A percentile compares a stretch with the other conserved stretches of the same genome.
Conservation (phyloP, 163 green algal genomes). For the Coccomyxa subellipsoidea region DNA sequence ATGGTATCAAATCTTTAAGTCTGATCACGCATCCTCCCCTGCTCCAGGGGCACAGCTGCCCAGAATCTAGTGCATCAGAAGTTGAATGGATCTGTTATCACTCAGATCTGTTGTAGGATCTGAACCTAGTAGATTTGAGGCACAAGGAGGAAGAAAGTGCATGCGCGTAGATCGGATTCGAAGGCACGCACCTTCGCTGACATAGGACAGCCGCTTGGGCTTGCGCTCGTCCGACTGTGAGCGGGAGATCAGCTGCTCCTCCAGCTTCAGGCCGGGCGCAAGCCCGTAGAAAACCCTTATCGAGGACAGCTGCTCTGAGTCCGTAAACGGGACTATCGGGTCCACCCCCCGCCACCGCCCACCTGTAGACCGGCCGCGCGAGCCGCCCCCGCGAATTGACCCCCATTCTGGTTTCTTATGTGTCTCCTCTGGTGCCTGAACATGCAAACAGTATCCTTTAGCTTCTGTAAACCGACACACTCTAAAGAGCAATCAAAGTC, state of each 20-base stretch:
- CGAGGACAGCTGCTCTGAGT: constrained; percentile 43
- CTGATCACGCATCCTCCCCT: too few relatives aligned
- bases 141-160: too few relatives aligned
- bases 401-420: neutral
- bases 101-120: too few relatives aligned
- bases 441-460: too few relatives aligned
- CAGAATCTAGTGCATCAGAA: too few relatives aligned
- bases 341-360: constrained; percentile 57
- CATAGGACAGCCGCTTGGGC: constrained; percentile 77
- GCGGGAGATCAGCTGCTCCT: constrained; percentile 21
- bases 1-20: too few relatives aligned
- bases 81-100: too few relatives aligned
- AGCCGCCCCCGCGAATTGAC: neutral
- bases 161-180: neutral
- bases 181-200: constrained; percentile 32
- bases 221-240: constrained; percentile 28
- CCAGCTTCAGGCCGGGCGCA: constrained; percentile 42
- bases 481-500: too few relatives aligned
- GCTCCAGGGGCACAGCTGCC: too few relatives aligned
- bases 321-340: constrained; percentile 70
- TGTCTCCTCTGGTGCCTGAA: too few relatives aligned
- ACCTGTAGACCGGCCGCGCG: constrained; percentile 4
- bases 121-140: too few relatives aligned
- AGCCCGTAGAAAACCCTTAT: constrained; percentile 79
- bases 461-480: neutral